Evolutionary conservation across 495 filamentous ascomycete species (phyloP).

Genomic region (Neurospora terricola): DNA sequence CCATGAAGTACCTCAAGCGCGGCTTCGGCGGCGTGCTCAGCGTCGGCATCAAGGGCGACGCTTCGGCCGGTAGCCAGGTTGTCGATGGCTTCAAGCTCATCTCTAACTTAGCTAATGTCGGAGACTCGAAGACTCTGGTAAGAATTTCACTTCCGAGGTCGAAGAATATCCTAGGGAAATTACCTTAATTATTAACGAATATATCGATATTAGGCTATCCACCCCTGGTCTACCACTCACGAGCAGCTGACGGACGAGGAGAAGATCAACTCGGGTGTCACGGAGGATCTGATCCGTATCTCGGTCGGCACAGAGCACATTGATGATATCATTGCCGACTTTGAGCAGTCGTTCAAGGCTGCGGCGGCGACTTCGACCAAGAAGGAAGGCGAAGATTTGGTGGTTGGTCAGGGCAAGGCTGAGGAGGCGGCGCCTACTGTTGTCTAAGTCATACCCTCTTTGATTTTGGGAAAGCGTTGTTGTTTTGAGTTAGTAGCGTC

Average conservation of each 20-base stretch:
- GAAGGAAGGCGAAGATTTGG: constrained; percentile 7
- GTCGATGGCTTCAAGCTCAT: constrained; percentile 94
- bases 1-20: constrained; percentile 81
- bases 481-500: neutral
- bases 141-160: too few species aligned
- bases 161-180: too few species aligned
- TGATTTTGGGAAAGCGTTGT: neutral
- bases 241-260: constrained; percentile 86
- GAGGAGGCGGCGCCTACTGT: constrained; percentile 27
- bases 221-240: constrained; percentile 94
- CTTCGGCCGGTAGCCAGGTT: constrained; percentile 67
- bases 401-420: constrained; percentile 16
- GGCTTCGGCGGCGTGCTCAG: constrained; percentile 90
- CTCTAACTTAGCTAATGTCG: constrained; percentile 77
- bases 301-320: constrained; percentile 97
- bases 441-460: constrained; percentile 12
- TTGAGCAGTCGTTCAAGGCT: constrained; percentile 78
- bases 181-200: too few species aligned
- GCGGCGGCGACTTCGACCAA: constrained; percentile 24
- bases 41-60: constrained; percentile 88
- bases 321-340: constrained; percentile 95
- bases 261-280: constrained; percentile 70
- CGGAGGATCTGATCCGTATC: constrained; percentile 89
- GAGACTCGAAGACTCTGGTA: constrained; percentile 71
- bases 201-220: constrained; percentile 50